Evolutionary conservation across 257 asterid genomes (phyloP).

Genomic region (Catharanthus roseus): DNA sequence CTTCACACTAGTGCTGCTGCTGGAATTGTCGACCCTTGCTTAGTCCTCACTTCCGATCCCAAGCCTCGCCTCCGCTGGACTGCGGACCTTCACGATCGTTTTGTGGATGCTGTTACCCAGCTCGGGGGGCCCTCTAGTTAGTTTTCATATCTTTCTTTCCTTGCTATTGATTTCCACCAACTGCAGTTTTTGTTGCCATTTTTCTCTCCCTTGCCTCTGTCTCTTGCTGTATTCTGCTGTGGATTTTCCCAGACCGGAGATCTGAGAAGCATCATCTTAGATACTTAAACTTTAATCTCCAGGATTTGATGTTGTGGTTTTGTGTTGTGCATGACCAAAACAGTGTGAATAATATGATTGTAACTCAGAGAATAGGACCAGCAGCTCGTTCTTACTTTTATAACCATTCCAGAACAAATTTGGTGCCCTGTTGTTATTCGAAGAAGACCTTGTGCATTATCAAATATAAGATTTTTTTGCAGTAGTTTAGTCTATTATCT

Average conservation of each 20-base stretch:
- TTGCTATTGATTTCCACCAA: neutral
- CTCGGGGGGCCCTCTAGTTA: conserved; percentile 77
- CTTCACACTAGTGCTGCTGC: conserved; percentile 36
- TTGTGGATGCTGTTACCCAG: conserved; percentile 77
- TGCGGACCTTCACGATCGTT: conserved; percentile 75
- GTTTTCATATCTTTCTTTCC: conserved; percentile 25
- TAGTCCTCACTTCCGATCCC: conserved; percentile 71
- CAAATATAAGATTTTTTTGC: too few species aligned
- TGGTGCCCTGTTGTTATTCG: neutral
- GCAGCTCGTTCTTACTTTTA: too few species aligned
- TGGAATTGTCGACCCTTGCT: conserved; percentile 46
- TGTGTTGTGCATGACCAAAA: too few species aligned
- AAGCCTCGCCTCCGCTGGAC: conserved; percentile 88
- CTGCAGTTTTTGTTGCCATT: too few species aligned
- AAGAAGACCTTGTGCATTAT: neutral
- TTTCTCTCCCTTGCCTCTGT: neutral
- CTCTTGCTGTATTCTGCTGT: neutral
- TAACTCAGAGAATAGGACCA: neutral
- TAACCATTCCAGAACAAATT: too few species aligned
- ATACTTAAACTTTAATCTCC: neutral
- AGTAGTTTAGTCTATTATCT: neutral
- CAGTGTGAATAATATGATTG: neutral
- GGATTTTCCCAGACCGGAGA: neutral
- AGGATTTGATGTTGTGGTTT: neutral
- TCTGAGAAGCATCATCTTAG: neutral